Evolutionary conservation across 2,329 filamentous ascomycete species (phyloP), one percentile per base, ranked within the genome.

Genomic region (Arthrocladium fulminans): DNA sequence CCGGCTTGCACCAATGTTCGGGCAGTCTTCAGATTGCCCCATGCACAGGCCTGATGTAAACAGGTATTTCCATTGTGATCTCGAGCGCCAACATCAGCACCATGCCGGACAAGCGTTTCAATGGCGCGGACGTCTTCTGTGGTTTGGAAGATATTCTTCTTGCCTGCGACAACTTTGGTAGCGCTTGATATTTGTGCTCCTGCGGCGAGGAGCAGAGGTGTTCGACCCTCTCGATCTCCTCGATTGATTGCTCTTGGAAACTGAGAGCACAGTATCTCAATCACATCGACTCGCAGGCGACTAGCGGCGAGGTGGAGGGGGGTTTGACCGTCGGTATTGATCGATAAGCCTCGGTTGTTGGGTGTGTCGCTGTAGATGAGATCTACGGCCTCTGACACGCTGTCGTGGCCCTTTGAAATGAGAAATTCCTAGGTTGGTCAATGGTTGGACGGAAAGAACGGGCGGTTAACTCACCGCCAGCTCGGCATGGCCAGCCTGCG

Each of bases 41-140:
- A 86, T 39, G 84, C 84, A 59, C 81, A 87, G 10, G 88, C 88
- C 67, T 92, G 88, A 67, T 94, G 88, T 37, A 94, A 71, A 0
- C 87, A 85, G 2, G 87, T 94, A 62, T 94, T 92, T n/a, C 88
- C 88, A 50, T 84, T 77, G 1, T 73, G 60, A 60, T 94, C 88
- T 3, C 73, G 71, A 24, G 74, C 70, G 39, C 72, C 71, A 5
- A 85, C 73, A 19, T 57, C 49, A 13, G 59, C 60, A 15, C 56
- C 53, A 32, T 59, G 54, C 2, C 55, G 54, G 5, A 66, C 53
- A 8, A 66, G 52, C 6, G 51, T 57, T 25, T 56, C 55, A 17
- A 66, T 56, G 8, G 59, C 59, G 27, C 49, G 50, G 23, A 59
- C 59, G 39, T 61, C 58, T 50, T 62, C 61, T 5, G 58, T 52